These are phyloP conservation scores for Pelargonium nanum DNA, from an alignment of 345 rosid genomes.

Conservation along the genomic window DNA sequence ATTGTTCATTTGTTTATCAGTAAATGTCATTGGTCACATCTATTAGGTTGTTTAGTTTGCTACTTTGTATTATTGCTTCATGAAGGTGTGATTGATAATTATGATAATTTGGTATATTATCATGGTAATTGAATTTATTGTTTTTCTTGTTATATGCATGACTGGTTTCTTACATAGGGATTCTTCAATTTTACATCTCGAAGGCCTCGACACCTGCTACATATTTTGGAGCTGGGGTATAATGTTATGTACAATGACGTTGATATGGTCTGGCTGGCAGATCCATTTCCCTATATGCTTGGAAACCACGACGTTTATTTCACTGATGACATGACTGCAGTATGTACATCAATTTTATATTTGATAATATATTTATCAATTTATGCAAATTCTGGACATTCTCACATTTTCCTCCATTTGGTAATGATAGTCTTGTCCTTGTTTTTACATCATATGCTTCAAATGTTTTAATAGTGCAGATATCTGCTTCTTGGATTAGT, in stretches of 20 bases:
- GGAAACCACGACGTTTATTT: constrained; percentile 92
- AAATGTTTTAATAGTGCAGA: not conserved
- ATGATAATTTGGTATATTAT: too few relatives aligned
- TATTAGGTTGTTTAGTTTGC: too few relatives aligned
- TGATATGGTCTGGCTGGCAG: constrained; percentile 93
- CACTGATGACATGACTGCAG: constrained; percentile 81
- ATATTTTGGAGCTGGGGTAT: constrained; percentile 82
- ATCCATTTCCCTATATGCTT: constrained; percentile 68
- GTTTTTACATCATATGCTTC: not conserved
- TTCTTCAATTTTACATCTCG: constrained; percentile 90
- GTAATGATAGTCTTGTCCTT: not conserved
- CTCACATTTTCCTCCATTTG: not conserved
- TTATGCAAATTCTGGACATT: too few relatives aligned
- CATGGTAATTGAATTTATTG: too few relatives aligned
- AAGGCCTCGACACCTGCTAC: constrained; percentile 75
- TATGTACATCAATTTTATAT: constrained; percentile 22
- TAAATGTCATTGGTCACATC: too few relatives aligned
- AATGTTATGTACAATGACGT: constrained; percentile 97
- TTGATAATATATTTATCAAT: not conserved
- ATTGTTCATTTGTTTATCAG: too few relatives aligned
- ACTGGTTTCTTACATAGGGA: constrained; percentile 34
- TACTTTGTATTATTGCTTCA: too few relatives aligned
- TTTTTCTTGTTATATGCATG: not conserved
- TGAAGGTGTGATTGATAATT: too few relatives aligned
- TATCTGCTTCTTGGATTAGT: not conserved